Evolutionary conservation across 1,139 yeast genomes (phyloP).

Genomic region (Protomyces inundatus): DNA sequence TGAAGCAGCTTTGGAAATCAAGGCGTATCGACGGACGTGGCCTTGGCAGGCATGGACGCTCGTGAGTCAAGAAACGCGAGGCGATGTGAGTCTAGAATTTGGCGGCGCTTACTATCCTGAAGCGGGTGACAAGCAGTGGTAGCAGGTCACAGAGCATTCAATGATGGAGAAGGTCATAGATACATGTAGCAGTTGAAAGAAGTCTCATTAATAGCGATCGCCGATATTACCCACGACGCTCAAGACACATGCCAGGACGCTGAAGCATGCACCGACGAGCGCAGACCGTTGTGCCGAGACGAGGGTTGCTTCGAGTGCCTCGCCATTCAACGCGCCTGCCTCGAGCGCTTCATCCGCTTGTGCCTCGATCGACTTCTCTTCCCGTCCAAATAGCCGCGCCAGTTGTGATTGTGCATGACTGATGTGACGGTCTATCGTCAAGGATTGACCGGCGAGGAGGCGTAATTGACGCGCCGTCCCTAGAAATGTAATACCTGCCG

Average conservation of each 20-base stretch:
- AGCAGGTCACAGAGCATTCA: not conserved
- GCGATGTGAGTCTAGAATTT: slow-evolving; percentile 13
- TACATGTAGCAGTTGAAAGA: not conserved
- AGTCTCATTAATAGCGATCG: slow-evolving; percentile 3
- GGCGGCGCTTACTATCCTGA: slow-evolving; percentile 21
- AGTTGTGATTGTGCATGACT: not conserved
- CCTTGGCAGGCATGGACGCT: slow-evolving; percentile 19
- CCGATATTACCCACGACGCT: slow-evolving; percentile 19
- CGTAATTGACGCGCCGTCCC: not conserved
- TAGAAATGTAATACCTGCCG: not conserved
- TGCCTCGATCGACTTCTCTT: not conserved
- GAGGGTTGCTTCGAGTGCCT: not conserved
- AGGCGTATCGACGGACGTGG: slow-evolving; percentile 4
- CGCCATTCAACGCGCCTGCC: slow-evolving; percentile 7
- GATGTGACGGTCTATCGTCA: not conserved
- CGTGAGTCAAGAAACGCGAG: not conserved
- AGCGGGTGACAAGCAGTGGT: slow-evolving; percentile 1
- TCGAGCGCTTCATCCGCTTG: not conserved
- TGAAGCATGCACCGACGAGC: not conserved
- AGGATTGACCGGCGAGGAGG: not conserved
- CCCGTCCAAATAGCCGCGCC: not conserved
- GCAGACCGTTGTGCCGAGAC: not conserved
- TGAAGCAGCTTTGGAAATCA: slow-evolving; percentile 11
- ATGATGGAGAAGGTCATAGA: not conserved
- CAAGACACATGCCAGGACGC: not conserved